Evolutionary conservation across 495 filamentous ascomycete species (phyloP), one percentile per base, ranked within the genome.

Genomic region (Paragyromitra xinjiangensis): DNA sequence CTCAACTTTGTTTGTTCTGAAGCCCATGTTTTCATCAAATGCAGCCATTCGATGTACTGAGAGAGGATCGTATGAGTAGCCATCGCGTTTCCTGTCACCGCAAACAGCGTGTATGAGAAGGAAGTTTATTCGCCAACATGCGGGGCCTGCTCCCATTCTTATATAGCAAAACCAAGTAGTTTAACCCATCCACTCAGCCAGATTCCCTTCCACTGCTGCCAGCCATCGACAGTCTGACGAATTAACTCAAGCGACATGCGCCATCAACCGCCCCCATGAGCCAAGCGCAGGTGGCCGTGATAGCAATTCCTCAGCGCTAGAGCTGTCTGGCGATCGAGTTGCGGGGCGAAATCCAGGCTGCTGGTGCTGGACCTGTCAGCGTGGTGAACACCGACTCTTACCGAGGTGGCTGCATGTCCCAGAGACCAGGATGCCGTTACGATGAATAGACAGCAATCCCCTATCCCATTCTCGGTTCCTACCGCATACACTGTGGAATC

Each of bases 21-120:
- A 8, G 63, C 59, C 69, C 59, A 64, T 64, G 59, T n/a, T 42
- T 44, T 64, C 19, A 19, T n/a, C 14, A 56, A n/a, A 6, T 40
- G 8, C 16, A 55, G 19, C 69, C 59, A 72, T 29, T 65, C 69
- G 11, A 19, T 29, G 22, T 65, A 72, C 29, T 72, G 69, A 1
- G 45, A 26, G 42, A 72, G 50, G 19, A 64, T 48, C 22, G 37
- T 45, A 64, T 72, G 45, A 2, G 69, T 64, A 55, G 39, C 37
- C 69, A 72, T 72, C 34, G 61, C 58, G 19, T 22, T 22, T 22
- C 19, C 19, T 22, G 19, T 22, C 19, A 22, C 19, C 19, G 19
- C 19, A 22, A 22, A 22, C 19, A 0, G 19, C 19, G 69, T 39
- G 40, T 63, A 4, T 12, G 16, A 8, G 7, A 11, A 50, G 1